Evolutionary conservation across 768 basidiomycete genomes (phyloP).

Genomic region (Rhodotorula toruloides): DNA sequence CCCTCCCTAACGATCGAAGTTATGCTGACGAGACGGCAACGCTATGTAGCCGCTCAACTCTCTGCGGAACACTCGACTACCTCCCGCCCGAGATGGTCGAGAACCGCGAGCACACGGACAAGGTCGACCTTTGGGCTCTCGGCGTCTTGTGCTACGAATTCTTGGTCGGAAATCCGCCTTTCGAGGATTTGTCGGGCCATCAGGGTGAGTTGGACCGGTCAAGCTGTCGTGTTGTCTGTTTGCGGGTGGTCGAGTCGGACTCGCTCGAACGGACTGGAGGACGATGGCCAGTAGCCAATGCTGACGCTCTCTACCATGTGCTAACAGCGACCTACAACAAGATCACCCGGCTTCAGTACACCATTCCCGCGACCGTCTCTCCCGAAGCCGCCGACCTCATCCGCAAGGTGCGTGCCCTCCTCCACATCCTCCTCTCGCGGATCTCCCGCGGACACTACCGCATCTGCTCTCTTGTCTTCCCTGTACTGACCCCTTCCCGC

Average conservation of each 20-base stretch:
- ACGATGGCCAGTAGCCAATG: too few relatives aligned
- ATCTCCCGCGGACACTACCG: background rate
- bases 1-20: background rate
- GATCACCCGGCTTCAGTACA: conserved; percentile 79
- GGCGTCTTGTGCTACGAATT: conserved; percentile 97
- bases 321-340: conserved; percentile 75
- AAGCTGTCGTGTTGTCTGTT: too few relatives aligned
- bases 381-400: conserved; percentile 66
- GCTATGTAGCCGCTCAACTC: conserved; percentile 58
- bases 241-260: too few relatives aligned
- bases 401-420: conserved; percentile 50
- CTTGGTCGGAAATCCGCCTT: conserved; percentile 72
- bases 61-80: conserved; percentile 95
- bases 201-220: conserved; percentile 69
- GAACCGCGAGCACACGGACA: conserved; percentile 77
- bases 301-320: background rate
- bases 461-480: conserved; percentile 1
- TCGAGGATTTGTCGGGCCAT: conserved; percentile 75
- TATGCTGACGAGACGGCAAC: conserved; percentile 31
- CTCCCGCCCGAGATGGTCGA: conserved; percentile 99
- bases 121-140: conserved; percentile 92
- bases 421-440: background rate
- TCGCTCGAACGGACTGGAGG: too few relatives aligned
- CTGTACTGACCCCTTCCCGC: background rate
- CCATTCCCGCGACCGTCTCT: conserved; percentile 58